Conservation (phyloP, 371 early-diverging fungal genomes). For the Mucor indicus region DNA sequence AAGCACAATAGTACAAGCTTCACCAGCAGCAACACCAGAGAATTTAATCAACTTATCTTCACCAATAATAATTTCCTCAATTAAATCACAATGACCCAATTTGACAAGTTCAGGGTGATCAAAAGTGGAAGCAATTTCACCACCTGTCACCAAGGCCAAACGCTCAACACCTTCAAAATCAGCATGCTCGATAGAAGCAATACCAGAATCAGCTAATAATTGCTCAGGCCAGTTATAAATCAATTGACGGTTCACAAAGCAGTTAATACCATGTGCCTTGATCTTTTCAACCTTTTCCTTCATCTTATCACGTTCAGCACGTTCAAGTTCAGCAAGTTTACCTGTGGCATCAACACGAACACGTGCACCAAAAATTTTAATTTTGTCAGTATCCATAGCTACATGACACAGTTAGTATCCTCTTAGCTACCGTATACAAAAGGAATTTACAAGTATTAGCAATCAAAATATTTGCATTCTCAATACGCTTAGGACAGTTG, state of each 20-base stretch:
- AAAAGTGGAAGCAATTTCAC: conserved; percentile 98
- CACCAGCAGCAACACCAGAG: conserved; percentile 93
- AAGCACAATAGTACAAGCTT: conserved; percentile 98
- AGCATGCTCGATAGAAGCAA: conserved; percentile 99
- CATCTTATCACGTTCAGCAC: conserved; percentile 99
- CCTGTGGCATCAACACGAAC: conserved; percentile 96
- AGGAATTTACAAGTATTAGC: conserved; percentile 91
- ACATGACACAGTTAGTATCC: no score
- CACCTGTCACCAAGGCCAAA: conserved; percentile 95
- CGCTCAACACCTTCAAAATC: conserved; percentile 99
- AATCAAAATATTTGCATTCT: conserved; percentile 96
- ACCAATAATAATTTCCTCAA: conserved; percentile 98
- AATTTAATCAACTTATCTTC: conserved; percentile 98
- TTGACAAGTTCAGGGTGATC: conserved; percentile 95
- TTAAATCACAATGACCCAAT: conserved; percentile 93
- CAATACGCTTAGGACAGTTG: conserved; percentile 94
- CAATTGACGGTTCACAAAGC: conserved; percentile 99
- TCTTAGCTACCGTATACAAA: no score
- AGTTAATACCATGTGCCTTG: conserved; percentile 95
- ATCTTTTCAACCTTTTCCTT: conserved; percentile 98
- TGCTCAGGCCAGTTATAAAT: conserved; percentile 99
- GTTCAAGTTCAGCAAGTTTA: conserved; percentile 98
- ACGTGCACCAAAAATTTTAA: conserved; percentile 99
- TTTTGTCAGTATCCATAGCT: conserved; percentile 99
- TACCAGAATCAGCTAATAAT: conserved; percentile 94